Base-by-base conservation (phyloP, 2,329 filamentous ascomycete species). In the Botrytis hyacinthi region DNA sequence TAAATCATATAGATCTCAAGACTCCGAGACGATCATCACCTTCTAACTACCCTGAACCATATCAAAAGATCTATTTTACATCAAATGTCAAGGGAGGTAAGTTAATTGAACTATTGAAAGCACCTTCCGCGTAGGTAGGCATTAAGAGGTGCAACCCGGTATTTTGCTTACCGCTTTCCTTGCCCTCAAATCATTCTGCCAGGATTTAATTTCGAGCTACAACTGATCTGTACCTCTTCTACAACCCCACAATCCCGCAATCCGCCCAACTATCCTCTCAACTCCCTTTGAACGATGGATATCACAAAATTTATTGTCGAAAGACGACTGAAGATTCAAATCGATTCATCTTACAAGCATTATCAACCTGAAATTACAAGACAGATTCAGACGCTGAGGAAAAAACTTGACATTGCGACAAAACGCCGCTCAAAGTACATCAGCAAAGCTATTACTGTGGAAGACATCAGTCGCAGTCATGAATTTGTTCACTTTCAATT, bases 401-500 rank as follows among this genome's bases (percentile, higher is more conserved):
- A 92, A 86, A 95, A 93, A 85, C 88, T 98, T 72, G 93, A 92
- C 67, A 91, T 94, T 80, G 89, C 92, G 70, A 97, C 93, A 66
- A 92, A 90, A 83, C 95, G 93, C 84, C 92, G 94, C 77, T 92
- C 92, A 78, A 98, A 98, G 85, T 97, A 93, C 83, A 87, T 88
- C 72, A 87, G 89, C 78, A 94, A 92, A 82, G 84, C 88, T 26
- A 85, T 97, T 74, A 94, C 92, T 4, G 87, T 93, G 42, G 90
- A 92, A 77, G 89, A 97, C 80, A 87, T 98, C 78, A 88, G 87
- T 51, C 86, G 87, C 76, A 93, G 94, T 83, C 86, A 90, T 82
- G 93, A 93, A 92, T 98, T 91, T 83, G 88, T 91, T 67, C 87
- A 92, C 77, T 86, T 98, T n/a, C 86, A 95, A 46, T 87, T 99